Evolutionary conservation across 2,329 filamentous ascomycete genomes (phyloP).

Genomic region (Arthrobotrys conoides): DNA sequence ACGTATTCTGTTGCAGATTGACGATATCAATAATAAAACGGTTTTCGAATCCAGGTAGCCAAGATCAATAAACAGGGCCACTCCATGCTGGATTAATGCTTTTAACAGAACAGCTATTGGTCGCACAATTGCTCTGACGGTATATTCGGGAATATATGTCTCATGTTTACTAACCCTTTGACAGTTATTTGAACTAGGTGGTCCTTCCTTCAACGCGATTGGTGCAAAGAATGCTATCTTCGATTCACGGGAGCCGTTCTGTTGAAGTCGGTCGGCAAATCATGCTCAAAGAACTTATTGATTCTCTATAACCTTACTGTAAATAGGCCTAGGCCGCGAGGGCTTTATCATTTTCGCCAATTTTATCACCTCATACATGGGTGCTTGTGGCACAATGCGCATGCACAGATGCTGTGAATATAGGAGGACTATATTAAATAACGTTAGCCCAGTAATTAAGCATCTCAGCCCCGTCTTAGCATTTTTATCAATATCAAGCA

Average conservation of each 20-base stretch:
- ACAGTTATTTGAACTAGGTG: not conserved
- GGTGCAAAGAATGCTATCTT: not conserved
- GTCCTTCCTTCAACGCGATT: not conserved
- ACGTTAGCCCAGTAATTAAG: not conserved
- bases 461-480: not conserved
- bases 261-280: not conserved
- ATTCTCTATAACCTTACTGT: not conserved
- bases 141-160: slow-evolving; percentile 23
- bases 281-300: not conserved
- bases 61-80: slow-evolving; percentile 25
- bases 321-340: not conserved
- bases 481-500: not conserved
- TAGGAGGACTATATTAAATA: slow-evolving; percentile 10
- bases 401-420: not conserved
- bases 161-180: slow-evolving; percentile 1
- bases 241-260: not conserved
- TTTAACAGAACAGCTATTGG: not conserved
- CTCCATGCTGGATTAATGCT: slow-evolving; percentile 6
- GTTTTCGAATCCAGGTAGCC: slow-evolving; percentile 8
- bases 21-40: not conserved
- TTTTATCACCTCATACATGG: not conserved
- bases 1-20: not conserved
- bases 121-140: slow-evolving; percentile 15
- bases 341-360: slow-evolving; percentile 6
- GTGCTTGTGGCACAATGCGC: not conserved